phyloP scores from a whole-genome alignment of 495 filamentous ascomycete species.

The Xanthoparmelia taractica region DNA sequence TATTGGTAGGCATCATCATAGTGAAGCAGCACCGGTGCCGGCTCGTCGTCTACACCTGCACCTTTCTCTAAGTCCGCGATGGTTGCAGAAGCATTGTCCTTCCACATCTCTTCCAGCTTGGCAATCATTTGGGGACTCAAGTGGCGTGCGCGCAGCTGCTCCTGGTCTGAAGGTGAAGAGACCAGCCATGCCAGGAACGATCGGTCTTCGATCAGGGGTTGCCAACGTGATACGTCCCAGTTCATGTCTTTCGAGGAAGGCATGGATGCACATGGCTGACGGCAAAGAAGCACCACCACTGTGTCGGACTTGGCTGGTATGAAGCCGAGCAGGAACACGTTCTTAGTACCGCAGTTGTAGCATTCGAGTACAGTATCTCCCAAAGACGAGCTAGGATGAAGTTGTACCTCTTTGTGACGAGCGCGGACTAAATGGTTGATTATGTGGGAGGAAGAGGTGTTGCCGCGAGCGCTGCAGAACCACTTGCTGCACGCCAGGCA shows the following conservation, averaged over 20 bases:
- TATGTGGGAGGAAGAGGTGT: constrained; percentile 93
- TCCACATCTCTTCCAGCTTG: constrained; percentile 98
- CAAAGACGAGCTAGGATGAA: constrained; percentile 90
- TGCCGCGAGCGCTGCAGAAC: constrained; percentile 98
- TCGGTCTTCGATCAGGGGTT: constrained; percentile 93
- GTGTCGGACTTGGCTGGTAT: constrained; percentile 99
- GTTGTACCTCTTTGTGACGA: constrained; percentile 95
- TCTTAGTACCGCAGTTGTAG: constrained; percentile 99
- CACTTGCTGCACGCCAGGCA: constrained; percentile 94
- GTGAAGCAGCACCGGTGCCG: constrained; percentile 82
- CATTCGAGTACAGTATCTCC: constrained; percentile 97
- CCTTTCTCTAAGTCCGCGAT: constrained; percentile 90
- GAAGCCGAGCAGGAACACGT: constrained; percentile 98
- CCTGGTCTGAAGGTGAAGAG: constrained; percentile 77
- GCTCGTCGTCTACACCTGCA: constrained; percentile 88
- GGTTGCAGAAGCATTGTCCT: constrained; percentile 85
- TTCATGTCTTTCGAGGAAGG: constrained; percentile 99
- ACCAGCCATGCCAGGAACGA: constrained; percentile 96
- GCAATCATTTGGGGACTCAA: constrained; percentile 93
- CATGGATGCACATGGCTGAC: constrained; percentile 90
- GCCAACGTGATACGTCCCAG: constrained; percentile 98
- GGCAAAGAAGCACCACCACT: constrained; percentile 92
- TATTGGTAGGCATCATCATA: constrained; percentile 99
- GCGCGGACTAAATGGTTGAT: constrained; percentile 97
- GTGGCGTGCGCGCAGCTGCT: constrained; percentile 91